A percentile compares a stretch with the other conserved stretches of the same genome.
Evolutionary conservation across 495 filamentous ascomycete species (phyloP).

Genomic region (Pyrenopolyporus hunteri): DNA sequence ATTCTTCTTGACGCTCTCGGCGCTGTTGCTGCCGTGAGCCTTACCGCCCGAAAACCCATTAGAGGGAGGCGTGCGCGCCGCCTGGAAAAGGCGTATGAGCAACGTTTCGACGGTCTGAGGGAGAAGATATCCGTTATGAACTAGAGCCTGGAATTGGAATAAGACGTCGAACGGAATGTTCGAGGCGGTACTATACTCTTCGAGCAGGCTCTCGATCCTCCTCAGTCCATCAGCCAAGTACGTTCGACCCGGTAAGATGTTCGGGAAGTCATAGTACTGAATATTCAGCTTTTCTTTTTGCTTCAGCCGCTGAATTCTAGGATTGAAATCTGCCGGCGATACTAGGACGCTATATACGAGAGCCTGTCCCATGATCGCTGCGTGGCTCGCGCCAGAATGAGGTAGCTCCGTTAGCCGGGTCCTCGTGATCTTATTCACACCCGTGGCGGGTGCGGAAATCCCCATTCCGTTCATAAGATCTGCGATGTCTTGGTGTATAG

Average conservation of each 20-base stretch:
- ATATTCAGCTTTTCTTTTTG: slow-evolving; percentile 37
- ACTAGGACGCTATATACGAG: slow-evolving; percentile 37
- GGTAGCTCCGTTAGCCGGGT: slow-evolving; percentile 30
- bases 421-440: not conserved
- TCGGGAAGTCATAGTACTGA: slow-evolving; percentile 30
- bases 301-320: slow-evolving; percentile 29
- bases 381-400: slow-evolving; percentile 22
- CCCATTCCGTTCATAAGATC: not conserved
- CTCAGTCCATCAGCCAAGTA: slow-evolving; percentile 28
- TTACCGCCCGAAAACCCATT: slow-evolving; percentile 15
- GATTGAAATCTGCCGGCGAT: slow-evolving; percentile 25
- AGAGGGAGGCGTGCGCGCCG: not conserved
- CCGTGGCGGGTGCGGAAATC: not conserved
- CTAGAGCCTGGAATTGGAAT: slow-evolving; percentile 61
- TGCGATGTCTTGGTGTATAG: not conserved
- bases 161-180: slow-evolving; percentile 45
- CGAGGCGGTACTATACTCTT: not conserved
- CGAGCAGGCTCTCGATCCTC: slow-evolving; percentile 29
- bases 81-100: slow-evolving; percentile 34
- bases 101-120: slow-evolving; percentile 51
- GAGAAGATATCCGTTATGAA: slow-evolving; percentile 58
- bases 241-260: not conserved
- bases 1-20: too few species aligned
- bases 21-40: not conserved
- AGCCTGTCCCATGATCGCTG: slow-evolving; percentile 35